Evolutionary conservation across 495 filamentous ascomycete species (phyloP).

Genomic region (Usnea hakonensis): DNA sequence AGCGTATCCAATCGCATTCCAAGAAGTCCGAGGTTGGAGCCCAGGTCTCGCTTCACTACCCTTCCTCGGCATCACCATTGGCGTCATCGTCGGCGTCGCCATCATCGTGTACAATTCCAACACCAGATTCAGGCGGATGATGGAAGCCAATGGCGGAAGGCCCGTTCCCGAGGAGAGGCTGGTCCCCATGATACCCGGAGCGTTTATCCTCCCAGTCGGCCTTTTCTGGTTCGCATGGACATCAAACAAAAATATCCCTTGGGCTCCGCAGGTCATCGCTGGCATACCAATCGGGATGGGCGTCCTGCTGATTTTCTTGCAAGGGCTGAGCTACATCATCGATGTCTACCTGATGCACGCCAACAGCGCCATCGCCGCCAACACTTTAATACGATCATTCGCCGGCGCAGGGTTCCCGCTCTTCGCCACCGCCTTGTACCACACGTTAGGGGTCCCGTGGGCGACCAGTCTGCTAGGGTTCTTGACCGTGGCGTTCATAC

Average conservation of each 20-base stretch:
- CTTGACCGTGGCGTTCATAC: conserved; percentile 54
- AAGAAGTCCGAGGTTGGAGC: conserved; percentile 40
- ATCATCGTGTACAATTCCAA: conserved; percentile 44
- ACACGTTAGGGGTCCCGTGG: conserved; percentile 47
- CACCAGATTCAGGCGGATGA: conserved; percentile 24
- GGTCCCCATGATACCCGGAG: conserved; percentile 44
- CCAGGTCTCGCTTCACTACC: conserved; percentile 41
- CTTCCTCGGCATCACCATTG: conserved; percentile 47
- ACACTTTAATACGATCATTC: conserved; percentile 37
- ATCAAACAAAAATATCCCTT: conserved; percentile 22
- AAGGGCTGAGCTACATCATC: conserved; percentile 46
- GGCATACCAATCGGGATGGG: conserved; percentile 32
- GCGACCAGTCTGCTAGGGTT: conserved; percentile 58
- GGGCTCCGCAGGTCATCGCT: conserved; percentile 28
- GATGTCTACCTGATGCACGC: conserved; percentile 46
- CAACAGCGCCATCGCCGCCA: conserved; percentile 43
- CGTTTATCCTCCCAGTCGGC: conserved; percentile 41
- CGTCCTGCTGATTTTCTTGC: conserved; percentile 34
- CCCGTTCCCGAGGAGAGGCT: conserved; percentile 44
- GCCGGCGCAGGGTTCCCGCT: conserved; percentile 50
- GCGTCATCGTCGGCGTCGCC: conserved; percentile 38
- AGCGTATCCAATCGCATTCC: conserved; percentile 47
- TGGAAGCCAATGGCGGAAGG: conserved; percentile 21
- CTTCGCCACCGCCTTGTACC: conserved; percentile 49
- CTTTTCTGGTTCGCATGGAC: conserved; percentile 55